These are phyloP conservation scores for Pythium phragmitis DNA, from an alignment of 352 stramenopile species.

Conservation along the genomic window DNA sequence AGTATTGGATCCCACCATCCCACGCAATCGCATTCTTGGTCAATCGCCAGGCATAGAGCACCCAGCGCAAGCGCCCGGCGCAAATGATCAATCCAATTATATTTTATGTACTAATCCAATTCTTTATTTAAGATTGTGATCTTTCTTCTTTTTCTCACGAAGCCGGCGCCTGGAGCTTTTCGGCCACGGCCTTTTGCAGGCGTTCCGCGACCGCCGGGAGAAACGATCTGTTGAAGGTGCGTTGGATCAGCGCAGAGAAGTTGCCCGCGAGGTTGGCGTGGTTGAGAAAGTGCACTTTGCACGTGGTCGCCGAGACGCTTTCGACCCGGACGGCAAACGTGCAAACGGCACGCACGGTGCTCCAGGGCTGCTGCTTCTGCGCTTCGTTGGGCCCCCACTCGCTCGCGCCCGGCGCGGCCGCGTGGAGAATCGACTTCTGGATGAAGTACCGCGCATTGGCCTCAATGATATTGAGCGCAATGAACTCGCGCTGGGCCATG, in stretches of 20 bases:
- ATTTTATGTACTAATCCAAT: background rate
- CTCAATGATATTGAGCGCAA: constrained; percentile 30
- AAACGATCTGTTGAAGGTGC: constrained; percentile 26
- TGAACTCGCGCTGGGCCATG: constrained; percentile 23
- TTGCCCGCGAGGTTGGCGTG: constrained; percentile 23
- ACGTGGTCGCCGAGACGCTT: constrained; percentile 1
- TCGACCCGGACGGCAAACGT: constrained; percentile 19
- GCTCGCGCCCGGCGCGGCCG: constrained; percentile 8
- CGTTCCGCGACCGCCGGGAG: constrained; percentile 23
- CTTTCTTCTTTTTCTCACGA: background rate
- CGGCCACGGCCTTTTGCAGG: constrained; percentile 28
- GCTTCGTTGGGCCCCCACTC: background rate
- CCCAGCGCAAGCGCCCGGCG: background rate
- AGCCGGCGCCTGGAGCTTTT: background rate
- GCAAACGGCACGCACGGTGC: constrained; percentile 19
- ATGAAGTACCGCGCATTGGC: constrained; percentile 11
- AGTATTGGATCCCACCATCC: background rate
- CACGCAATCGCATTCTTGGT: too few species aligned
- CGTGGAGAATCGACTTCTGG: constrained; percentile 23
- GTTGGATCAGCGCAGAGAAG: constrained; percentile 20
- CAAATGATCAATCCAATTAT: background rate
- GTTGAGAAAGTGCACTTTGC: constrained; percentile 24
- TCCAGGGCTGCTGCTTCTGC: constrained; percentile 3
- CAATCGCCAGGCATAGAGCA: background rate
- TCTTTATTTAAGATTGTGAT: background rate